A percentile compares a stretch with the other conserved stretches of the same genome.
Conservation (phyloP, 2,329 filamentous ascomycete species). For the Emergomyces pasteurianus region DNA sequence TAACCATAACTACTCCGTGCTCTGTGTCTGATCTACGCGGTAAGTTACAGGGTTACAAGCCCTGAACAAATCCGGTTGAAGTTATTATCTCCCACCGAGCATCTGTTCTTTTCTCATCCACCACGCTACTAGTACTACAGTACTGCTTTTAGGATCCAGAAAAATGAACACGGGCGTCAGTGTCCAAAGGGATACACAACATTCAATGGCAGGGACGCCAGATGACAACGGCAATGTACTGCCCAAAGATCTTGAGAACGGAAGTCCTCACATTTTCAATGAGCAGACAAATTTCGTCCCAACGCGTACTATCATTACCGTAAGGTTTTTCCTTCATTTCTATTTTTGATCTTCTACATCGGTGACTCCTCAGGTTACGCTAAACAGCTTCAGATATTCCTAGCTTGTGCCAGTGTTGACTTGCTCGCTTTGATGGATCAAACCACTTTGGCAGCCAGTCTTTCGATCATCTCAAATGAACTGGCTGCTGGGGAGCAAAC, state of each 20-base stretch:
- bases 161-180: not conserved
- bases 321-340: too few relatives aligned
- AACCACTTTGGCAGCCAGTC: conserved; percentile 44
- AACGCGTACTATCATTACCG: conserved; percentile 40
- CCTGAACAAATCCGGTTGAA: too few relatives aligned
- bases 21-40: too few relatives aligned
- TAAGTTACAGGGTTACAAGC: too few relatives aligned
- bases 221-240: conserved; percentile 10
- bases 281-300: conserved; percentile 48
- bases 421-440: conserved; percentile 47
- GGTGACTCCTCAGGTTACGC: not conserved
- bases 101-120: not conserved
- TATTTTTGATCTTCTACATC: not conserved
- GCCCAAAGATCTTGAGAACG: not conserved
- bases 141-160: not conserved
- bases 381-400: conserved; percentile 37
- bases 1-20: too few relatives aligned
- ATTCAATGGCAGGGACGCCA: not conserved
- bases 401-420: conserved; percentile 45
- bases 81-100: too few relatives aligned
- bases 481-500: conserved; percentile 39
- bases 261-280: conserved; percentile 31
- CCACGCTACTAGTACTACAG: too few relatives aligned
- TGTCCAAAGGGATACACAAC: not conserved
- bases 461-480: conserved; percentile 43